Percentiles rank a stretch among this genome's conserved stretches.
Evolutionary conservation across 2,329 filamentous ascomycete genomes (phyloP).

Genomic region (Colletotrichum lini): DNA sequence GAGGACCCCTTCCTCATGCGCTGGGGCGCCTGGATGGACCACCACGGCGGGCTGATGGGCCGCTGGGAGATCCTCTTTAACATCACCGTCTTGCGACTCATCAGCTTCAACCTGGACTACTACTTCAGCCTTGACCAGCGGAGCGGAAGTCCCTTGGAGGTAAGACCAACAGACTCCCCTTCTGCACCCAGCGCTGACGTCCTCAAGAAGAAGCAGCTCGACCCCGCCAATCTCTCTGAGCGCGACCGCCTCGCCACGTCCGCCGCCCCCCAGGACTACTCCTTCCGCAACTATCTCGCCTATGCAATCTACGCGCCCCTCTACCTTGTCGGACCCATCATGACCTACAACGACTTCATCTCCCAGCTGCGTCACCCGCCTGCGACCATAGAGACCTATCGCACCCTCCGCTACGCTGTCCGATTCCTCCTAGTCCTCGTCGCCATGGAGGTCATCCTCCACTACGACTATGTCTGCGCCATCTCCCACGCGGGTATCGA

Average conservation of each 20-base stretch:
- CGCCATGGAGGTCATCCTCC: slow-evolving; percentile 90
- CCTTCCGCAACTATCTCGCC: slow-evolving; percentile 88
- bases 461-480: slow-evolving; percentile 94
- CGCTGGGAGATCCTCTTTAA: slow-evolving; percentile 99
- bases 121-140: slow-evolving; percentile 87
- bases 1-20: slow-evolving; percentile 63
- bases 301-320: slow-evolving; percentile 94
- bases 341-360: slow-evolving; percentile 99
- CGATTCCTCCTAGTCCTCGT: slow-evolving; percentile 87
- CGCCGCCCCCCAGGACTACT: slow-evolving; percentile 79
- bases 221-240: slow-evolving; percentile 89
- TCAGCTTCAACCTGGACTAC: slow-evolving; percentile 98
- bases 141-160: slow-evolving; percentile 81
- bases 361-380: slow-evolving; percentile 84
- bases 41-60: slow-evolving; percentile 84
- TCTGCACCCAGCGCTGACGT: slow-evolving; percentile 67
- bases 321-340: slow-evolving; percentile 91
- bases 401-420: slow-evolving; percentile 85
- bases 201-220: slow-evolving; percentile 96
- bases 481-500: slow-evolving; percentile 86
- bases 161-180: slow-evolving; percentile 60
- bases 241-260: slow-evolving; percentile 86
- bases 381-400: slow-evolving; percentile 76
- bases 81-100: slow-evolving; percentile 89
- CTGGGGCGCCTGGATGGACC: slow-evolving; percentile 82